Evolutionary conservation across 768 basidiomycete genomes (phyloP), one percentile per base, ranked within the genome.

Genomic region (Zangia roseola): DNA sequence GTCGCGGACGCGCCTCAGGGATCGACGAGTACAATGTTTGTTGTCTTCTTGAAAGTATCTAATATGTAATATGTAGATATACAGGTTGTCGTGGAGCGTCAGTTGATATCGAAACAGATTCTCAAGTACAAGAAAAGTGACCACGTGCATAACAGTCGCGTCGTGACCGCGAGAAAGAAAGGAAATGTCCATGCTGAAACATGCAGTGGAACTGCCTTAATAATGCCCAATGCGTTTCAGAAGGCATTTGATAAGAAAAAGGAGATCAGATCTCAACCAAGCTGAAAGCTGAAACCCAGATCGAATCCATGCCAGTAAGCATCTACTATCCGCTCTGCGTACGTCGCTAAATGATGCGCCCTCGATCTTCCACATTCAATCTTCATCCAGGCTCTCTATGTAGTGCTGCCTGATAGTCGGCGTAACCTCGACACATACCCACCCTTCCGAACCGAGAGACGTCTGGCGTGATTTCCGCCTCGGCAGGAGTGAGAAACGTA

Each of bases 401-500:
- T 45, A 52, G 17, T 40, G 62, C 40, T 64, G 54, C 34, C 42
- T 39, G 25, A 68, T 57, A 40, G 49, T 14, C 4, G 66, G 63
- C 6, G 53, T 62, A 23, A 70, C 43, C 5, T 69, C 66, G 46
- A 68, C 54, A 35, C 53, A 62, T 17, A 68, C 60, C 66, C 68
- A 68, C 10, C 64, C 68, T 1, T 61, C 67, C 26, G 52, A 54
- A 24, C 33, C 62, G 10, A 30, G 33, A 8, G 51, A 54, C 4
- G 50, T 16, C 33, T 33, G 49, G 21, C 49, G 61, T n/a, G 19
- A 17, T 17, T 51, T 61, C 24, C 66, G 55, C 33, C 42, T 57
- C 9, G 52, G 47, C 0, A 65, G 47, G 4, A 58, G 49, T 10
- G 59, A 6, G n/a, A 57, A 46, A 16, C 53, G 53, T 10, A 52